These are phyloP conservation scores for Glonium stellatum DNA, from an alignment of 495 filamentous ascomycete genomes.

Conservation along the genomic window DNA sequence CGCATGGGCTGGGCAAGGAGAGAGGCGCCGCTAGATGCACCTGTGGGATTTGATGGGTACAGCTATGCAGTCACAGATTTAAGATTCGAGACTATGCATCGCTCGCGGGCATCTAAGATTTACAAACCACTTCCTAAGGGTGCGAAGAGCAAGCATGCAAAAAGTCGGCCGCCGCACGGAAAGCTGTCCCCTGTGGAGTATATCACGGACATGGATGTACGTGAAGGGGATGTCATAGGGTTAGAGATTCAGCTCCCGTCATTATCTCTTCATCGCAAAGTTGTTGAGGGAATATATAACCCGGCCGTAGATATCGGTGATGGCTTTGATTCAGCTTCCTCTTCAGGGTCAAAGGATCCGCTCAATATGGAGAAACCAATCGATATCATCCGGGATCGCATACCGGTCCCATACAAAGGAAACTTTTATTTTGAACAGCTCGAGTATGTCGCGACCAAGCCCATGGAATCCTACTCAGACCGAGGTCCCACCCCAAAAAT, in stretches of 20 bases:
- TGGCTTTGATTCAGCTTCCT: conserved; percentile 41
- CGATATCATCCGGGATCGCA: conserved; percentile 88
- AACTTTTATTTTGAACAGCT: conserved; percentile 93
- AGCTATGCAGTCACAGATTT: conserved; percentile 91
- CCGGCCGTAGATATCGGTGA: conserved; percentile 62
- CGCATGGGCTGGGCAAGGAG: conserved; percentile 84
- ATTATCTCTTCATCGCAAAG: conserved; percentile 72
- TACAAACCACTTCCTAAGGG: conserved; percentile 44
- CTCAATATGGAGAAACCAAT: conserved; percentile 35
- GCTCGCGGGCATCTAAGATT: conserved; percentile 85
- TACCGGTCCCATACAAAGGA: conserved; percentile 87
- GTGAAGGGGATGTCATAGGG: conserved; percentile 89
- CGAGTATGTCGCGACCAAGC: conserved; percentile 81
- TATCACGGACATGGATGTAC: conserved; percentile 35
- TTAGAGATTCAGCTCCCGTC: conserved; percentile 87
- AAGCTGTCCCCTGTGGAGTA: conserved; percentile 46
- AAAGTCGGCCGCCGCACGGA: conserved; percentile 44
- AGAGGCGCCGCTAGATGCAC: conserved; percentile 85
- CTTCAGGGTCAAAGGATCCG: conserved; percentile 22
- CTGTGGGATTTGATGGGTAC: conserved; percentile 93
- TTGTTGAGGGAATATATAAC: conserved; percentile 83
- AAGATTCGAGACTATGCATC: conserved; percentile 82
- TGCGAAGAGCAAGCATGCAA: conserved; percentile 31
- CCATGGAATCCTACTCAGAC: conserved; percentile 79
- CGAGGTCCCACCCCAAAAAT: conserved; percentile 46